Evolutionary conservation across 441 rosid genomes (phyloP).

Genomic region (Manihot esculenta): DNA sequence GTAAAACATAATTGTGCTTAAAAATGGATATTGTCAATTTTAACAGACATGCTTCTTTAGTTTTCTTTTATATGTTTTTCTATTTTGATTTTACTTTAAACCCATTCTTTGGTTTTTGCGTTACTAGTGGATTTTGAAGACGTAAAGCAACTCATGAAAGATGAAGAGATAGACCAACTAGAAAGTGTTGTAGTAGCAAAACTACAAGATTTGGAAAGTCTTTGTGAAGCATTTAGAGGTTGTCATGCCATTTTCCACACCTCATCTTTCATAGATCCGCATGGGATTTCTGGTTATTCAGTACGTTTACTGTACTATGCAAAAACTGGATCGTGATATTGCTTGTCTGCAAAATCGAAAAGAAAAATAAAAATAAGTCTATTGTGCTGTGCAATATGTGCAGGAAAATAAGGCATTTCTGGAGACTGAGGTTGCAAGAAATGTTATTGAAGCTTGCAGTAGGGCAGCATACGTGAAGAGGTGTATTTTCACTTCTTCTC

Average conservation of each 20-base stretch:
- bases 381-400: neutral
- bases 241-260: slow-evolving; percentile 47
- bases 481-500: slow-evolving; percentile 43
- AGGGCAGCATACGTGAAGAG: slow-evolving; percentile 34
- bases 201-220: slow-evolving; percentile 30
- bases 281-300: slow-evolving; percentile 40
- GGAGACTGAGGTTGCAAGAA: slow-evolving; percentile 36
- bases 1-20: neutral
- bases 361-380: too few species aligned
- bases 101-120: neutral
- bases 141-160: slow-evolving; percentile 18
- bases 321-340: too few species aligned
- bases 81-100: neutral
- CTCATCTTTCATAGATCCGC: slow-evolving; percentile 42
- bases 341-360: too few species aligned
- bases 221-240: slow-evolving; percentile 40
- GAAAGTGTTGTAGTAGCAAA: slow-evolving; percentile 37
- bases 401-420: slow-evolving; percentile 40
- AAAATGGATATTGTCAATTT: neutral
- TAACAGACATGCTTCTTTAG: too few species aligned
- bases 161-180: slow-evolving; percentile 27
- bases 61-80: too few species aligned
- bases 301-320: slow-evolving; percentile 20
- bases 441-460: slow-evolving; percentile 42
- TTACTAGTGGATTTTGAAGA: slow-evolving; percentile 34